Conservation (phyloP, 2,329 filamentous ascomycete genomes). For the Sarocladiaceae sp. region DNA sequence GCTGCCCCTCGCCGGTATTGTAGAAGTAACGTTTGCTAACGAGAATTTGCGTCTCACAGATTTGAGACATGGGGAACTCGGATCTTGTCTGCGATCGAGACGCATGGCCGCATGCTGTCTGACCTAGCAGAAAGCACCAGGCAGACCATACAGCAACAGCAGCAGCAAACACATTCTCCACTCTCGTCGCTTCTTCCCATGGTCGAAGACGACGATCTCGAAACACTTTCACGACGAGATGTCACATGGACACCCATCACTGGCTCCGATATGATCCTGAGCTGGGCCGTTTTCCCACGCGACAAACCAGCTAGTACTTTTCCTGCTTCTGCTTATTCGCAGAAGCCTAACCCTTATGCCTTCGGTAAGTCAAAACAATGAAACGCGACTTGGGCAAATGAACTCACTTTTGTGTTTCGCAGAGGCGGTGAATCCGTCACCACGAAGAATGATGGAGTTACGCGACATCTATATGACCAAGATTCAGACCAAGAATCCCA, state of each 20-base stretch:
- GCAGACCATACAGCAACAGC: slow-evolving; percentile 3
- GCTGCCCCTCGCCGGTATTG: neutral
- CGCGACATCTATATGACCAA: slow-evolving; percentile 13
- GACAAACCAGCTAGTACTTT: slow-evolving; percentile 12
- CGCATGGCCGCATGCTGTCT: slow-evolving; percentile 12
- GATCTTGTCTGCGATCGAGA: slow-evolving; percentile 14
- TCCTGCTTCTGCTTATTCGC: slow-evolving; percentile 12
- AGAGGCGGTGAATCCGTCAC: slow-evolving; percentile 8
- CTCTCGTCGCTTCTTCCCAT: slow-evolving; percentile 5
- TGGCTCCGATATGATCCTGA: slow-evolving; percentile 13
- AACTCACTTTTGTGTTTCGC: neutral
- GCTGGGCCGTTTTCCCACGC: slow-evolving; percentile 13
- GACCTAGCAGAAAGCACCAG: slow-evolving; percentile 10
- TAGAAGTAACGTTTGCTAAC: neutral
- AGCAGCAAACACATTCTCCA: slow-evolving; percentile 10
- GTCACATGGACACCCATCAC: slow-evolving; percentile 14
- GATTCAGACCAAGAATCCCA: slow-evolving; percentile 12
- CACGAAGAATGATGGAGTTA: slow-evolving; percentile 11
- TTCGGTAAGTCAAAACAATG: slow-evolving; percentile 9
- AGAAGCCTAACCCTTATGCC: slow-evolving; percentile 13
- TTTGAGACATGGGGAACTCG: slow-evolving; percentile 14
- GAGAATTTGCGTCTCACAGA: neutral
- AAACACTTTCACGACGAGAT: slow-evolving; percentile 13
- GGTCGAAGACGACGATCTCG: slow-evolving; percentile 12
- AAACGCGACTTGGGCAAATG: neutral